Conservation (phyloP, 1,284 basidiomycete genomes). For the Pulchroboletus neoregius region DNA sequence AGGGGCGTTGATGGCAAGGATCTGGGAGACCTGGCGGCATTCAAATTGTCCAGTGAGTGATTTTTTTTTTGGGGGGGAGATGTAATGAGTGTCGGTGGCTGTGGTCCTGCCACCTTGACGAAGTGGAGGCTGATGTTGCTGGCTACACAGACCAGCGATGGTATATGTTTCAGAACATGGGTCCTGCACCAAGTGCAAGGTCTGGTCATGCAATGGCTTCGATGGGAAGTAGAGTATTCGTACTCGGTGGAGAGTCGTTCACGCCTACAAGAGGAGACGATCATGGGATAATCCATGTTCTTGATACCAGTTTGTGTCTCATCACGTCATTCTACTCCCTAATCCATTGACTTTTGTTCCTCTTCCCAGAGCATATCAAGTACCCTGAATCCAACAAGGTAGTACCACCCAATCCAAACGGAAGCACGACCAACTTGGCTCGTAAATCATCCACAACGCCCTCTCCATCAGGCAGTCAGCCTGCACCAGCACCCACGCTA, state of each 20-base stretch:
- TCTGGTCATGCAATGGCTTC: constrained; percentile 96
- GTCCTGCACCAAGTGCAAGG: constrained; percentile 85
- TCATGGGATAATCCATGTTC: constrained; percentile 78
- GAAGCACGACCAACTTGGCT: constrained; percentile 26
- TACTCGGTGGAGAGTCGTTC: constrained; percentile 92
- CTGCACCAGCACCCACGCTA: constrained; percentile 21
- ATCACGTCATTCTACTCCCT: not conserved
- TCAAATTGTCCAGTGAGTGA: constrained; percentile 88
- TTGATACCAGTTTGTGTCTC: constrained; percentile 80
- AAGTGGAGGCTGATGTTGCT: constrained; percentile 14
- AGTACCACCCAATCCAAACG: constrained; percentile 40
- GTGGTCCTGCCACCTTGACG: not conserved
- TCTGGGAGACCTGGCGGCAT: constrained; percentile 90
- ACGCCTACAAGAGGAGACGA: constrained; percentile 76
- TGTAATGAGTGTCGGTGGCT: not conserved
- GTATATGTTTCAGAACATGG: constrained; percentile 99
- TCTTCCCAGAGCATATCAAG: constrained; percentile 79
- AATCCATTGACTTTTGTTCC: constrained; percentile 4
- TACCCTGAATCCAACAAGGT: constrained; percentile 72
- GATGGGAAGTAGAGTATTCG: constrained; percentile 83
- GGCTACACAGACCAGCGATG: constrained; percentile 62
- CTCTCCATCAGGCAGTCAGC: constrained; percentile 26
- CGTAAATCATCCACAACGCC: constrained; percentile 43
- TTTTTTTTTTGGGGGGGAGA: not conserved
- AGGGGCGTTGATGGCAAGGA: constrained; percentile 97